phyloP scores from a whole-genome alignment of 805 yeast genomes.

The Suhomyces canberraensis region DNA sequence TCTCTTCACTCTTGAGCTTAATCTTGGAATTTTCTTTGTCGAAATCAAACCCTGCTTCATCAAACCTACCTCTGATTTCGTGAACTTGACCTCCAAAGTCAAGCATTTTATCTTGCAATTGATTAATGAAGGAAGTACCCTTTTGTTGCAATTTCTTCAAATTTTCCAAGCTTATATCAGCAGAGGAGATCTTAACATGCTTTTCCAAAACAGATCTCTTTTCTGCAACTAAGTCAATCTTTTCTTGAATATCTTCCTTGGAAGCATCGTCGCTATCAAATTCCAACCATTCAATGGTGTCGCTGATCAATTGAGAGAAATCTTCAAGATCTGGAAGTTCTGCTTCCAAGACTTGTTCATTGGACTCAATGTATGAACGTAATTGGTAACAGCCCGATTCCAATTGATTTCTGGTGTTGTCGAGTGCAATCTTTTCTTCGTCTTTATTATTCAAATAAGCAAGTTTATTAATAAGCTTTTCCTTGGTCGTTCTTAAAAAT shows the following conservation, averaged over 20 bases:
- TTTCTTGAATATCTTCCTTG: conserved; percentile 23
- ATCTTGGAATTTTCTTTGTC: conserved; percentile 49
- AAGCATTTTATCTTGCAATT: conserved; percentile 43
- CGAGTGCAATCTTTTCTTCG: conserved; percentile 48
- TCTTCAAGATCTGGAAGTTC: conserved; percentile 40
- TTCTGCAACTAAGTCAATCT: conserved; percentile 17
- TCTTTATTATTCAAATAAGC: conserved; percentile 54
- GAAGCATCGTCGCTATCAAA: conserved; percentile 57
- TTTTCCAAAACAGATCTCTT: conserved; percentile 25
- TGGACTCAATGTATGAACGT: conserved; percentile 56
- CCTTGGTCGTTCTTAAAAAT: conserved; percentile 37
- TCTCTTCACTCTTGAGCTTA: conserved; percentile 22
- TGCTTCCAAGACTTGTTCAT: conserved; percentile 35
- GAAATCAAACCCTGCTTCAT: conserved; percentile 47
- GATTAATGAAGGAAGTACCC: conserved; percentile 39
- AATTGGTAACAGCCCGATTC: conserved; percentile 73
- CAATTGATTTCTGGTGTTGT: conserved; percentile 61
- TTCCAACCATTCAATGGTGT: conserved; percentile 74
- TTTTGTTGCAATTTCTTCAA: conserved; percentile 43
- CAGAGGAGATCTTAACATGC: conserved; percentile 38
- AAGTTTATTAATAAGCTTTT: conserved; percentile 46
- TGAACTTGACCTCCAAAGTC: conserved; percentile 45
- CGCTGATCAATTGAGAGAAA: conserved; percentile 33
- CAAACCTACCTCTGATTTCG: conserved; percentile 41
- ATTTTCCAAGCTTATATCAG: conserved; percentile 47